Evolutionary conservation across 2,329 filamentous ascomycete species (phyloP), one percentile per base, ranked within the genome.

Genomic region (Cladosporium sp.): DNA sequence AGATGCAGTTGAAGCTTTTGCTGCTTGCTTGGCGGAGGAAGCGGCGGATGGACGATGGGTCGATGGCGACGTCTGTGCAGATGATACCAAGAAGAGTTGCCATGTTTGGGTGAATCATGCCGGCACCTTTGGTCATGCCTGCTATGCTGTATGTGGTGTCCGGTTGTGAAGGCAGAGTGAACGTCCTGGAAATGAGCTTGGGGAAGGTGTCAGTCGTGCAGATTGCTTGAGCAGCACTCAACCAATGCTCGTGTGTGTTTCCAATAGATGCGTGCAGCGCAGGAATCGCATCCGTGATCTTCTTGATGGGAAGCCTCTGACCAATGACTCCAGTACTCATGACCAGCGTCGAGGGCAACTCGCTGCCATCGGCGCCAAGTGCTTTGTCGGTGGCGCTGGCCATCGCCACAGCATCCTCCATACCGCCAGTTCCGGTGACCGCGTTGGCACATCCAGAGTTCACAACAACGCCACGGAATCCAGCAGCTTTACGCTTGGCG

Each of bases 101-200:
- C 92, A 99, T 96, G 79, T 99, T 97, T 50, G 94, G 94, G 72
- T 97, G 92, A 73, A 99, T 96, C 94, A 99, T 99, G 70, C 94
- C 94, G 5, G 94, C 94, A 59, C 94, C 94, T 79, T 99, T 99
- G 69, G 93, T 96, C 85, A 96, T 95, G 67, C 94, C 94, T 12
- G 90, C 92, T 51, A 99, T 88, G 67, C 84, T 83, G 77, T 96
- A 99, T 72, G 88, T 86, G 51, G 85, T 80, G 17, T 81, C 81
- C 0, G 89, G 85, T 3, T 89, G 89, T 1, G 89, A 92, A 3
- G 94, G 92, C 34, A 99, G 84, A 28, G 81, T 86, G 76, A 97
- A 99, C 14, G 86, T 85, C 66, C 84, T 86, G 19, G 92, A 97
- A 67, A 93, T 81, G 64, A 99, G 87, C 78, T 99, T 99, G 60